These are phyloP conservation scores for Aspergillus saccharolyticus DNA, from an alignment of 495 filamentous ascomycete species.

Conservation along the genomic window DNA sequence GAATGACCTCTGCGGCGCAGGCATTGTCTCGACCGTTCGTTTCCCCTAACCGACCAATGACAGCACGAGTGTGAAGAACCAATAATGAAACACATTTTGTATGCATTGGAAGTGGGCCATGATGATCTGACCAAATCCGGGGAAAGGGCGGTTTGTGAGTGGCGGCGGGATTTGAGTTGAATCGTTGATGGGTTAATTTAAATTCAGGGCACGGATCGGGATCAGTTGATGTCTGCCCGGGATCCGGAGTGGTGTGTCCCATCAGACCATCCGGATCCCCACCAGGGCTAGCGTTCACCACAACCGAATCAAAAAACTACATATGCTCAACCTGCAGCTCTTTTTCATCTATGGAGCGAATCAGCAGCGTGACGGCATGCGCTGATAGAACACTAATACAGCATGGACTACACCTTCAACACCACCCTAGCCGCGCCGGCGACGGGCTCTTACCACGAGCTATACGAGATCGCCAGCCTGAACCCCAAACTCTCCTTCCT, in stretches of 20 bases:
- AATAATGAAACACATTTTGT: background rate
- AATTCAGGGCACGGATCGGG: background rate
- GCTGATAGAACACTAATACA: conserved; percentile 2
- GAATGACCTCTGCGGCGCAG: background rate
- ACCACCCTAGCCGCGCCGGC: conserved; percentile 6
- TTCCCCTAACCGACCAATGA: background rate
- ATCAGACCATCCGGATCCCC: conserved; percentile 20
- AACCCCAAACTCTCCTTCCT: conserved; percentile 79
- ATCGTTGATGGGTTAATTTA: background rate
- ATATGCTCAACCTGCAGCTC: conserved; percentile 4
- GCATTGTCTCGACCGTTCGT: background rate
- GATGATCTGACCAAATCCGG: background rate
- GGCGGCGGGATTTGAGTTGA: background rate
- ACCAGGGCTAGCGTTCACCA: background rate
- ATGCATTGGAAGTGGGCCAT: background rate
- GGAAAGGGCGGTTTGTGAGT: background rate
- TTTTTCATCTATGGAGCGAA: no score
- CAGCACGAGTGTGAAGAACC: background rate
- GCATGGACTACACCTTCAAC: conserved; percentile 16
- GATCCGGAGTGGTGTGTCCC: conserved; percentile 23
- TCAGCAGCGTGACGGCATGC: background rate
- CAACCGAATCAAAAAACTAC: background rate
- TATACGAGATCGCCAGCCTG: conserved; percentile 51
- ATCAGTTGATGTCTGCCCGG: conserved; percentile 9
- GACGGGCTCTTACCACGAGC: conserved; percentile 14